Evolutionary conservation across 1,284 basidiomycete genomes (phyloP).

Genomic region (Phellopilus nigrolimitatus): DNA sequence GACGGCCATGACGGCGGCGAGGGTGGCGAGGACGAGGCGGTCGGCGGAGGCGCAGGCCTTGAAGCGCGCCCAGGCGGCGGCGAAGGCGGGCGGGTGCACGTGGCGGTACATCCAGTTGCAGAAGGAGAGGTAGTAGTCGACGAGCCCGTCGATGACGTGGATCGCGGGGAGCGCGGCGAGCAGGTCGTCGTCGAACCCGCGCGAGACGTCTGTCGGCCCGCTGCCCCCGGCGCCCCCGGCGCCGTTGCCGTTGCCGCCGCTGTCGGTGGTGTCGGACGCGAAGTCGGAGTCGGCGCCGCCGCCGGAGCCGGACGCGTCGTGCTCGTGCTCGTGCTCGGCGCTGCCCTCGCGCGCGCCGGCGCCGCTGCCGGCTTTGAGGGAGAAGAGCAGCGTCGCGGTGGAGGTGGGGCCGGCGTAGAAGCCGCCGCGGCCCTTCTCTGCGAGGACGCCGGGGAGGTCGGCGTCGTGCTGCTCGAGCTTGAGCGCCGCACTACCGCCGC

Average conservation of each 20-base stretch:
- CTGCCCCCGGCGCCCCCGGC: conserved; percentile 13
- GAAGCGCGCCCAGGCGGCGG: conserved; percentile 63
- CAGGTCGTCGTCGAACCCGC: conserved; percentile 68
- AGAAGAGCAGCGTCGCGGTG: conserved; percentile 58
- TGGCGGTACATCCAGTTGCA: conserved; percentile 82
- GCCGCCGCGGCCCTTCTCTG: conserved; percentile 56
- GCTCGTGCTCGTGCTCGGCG: conserved; percentile 26
- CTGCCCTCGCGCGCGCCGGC: conserved; percentile 45
- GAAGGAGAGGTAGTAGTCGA: conserved; percentile 74
- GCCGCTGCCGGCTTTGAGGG: conserved; percentile 46
- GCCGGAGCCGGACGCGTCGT: conserved; percentile 22
- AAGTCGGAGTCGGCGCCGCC: conserved; percentile 40
- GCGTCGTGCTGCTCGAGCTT: conserved; percentile 56
- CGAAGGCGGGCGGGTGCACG: conserved; percentile 59
- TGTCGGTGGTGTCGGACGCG: conserved; percentile 44
- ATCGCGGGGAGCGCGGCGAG: conserved; percentile 57
- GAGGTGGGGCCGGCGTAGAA: conserved; percentile 72
- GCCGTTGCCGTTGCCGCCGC: conserved; percentile 15
- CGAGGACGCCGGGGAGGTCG: conserved; percentile 58
- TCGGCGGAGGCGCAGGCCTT: conserved; percentile 60
- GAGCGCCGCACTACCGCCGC: conserved; percentile 22
- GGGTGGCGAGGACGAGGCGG: conserved; percentile 62
- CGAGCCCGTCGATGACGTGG: conserved; percentile 63
- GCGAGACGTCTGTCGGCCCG: conserved; percentile 33
- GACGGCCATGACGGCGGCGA: conserved; percentile 66